These are phyloP conservation scores for Monilinia polystroma DNA, from an alignment of 2,329 filamentous ascomycete genomes.

Conservation along the genomic window DNA sequence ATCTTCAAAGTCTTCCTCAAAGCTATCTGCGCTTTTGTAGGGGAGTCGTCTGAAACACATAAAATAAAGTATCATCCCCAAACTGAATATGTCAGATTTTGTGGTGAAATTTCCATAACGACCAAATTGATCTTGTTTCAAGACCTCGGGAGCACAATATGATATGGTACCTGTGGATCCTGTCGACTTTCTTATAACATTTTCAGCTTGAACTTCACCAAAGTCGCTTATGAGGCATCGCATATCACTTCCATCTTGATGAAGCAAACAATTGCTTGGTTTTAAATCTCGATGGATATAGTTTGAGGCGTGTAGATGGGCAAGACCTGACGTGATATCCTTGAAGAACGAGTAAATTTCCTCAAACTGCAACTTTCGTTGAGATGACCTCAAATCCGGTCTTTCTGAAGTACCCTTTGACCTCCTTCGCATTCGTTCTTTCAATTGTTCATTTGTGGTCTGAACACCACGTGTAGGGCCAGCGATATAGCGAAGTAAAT, in stretches of 20 bases:
- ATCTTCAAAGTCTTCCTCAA: conserved; percentile 91
- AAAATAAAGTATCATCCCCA: conserved; percentile 98
- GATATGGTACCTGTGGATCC: conserved; percentile 95
- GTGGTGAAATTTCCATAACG: conserved; percentile 90
- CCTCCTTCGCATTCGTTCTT: conserved; percentile 78
- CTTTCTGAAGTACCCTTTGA: conserved; percentile 69
- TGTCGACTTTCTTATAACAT: conserved; percentile 79
- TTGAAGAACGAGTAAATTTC: conserved; percentile 97
- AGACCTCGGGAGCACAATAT: conserved; percentile 93
- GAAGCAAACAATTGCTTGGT: conserved; percentile 90
- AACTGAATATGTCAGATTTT: conserved; percentile 96
- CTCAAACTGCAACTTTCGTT: conserved; percentile 63
- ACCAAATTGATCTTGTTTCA: conserved; percentile 67
- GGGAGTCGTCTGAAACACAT: conserved; percentile 92
- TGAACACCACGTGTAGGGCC: conserved; percentile 60
- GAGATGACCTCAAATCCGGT: conserved; percentile 37
- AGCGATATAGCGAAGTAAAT: conserved; percentile 85
- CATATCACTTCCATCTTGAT: conserved; percentile 67
- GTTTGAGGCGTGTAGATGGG: conserved; percentile 84
- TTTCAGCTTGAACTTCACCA: conserved; percentile 88
- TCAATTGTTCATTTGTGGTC: conserved; percentile 77
- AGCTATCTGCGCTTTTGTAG: conserved; percentile 77
- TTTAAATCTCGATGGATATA: conserved; percentile 97
- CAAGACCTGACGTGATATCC: conserved; percentile 88
- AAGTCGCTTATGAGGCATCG: conserved; percentile 94